Percentiles rank a stretch among this genome's conserved stretches.
Evolutionary conservation across 2,329 filamentous ascomycete genomes (phyloP).

Genomic region (Nannizzia gypsea): DNA sequence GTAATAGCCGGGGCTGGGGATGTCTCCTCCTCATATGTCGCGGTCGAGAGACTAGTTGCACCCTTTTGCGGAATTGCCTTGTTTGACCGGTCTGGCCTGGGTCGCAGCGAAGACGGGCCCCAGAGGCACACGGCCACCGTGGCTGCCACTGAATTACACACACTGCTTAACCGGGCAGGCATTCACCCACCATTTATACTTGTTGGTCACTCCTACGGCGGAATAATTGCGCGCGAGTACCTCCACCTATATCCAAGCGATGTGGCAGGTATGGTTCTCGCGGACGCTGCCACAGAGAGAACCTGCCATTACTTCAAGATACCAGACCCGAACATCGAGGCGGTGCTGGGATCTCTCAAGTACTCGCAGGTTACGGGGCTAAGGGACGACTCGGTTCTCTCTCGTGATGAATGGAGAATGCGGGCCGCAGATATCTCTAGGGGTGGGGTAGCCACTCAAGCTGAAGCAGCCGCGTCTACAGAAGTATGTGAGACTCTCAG

Average conservation of each 20-base stretch:
- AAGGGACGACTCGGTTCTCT: constrained; percentile 20
- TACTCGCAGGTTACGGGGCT: constrained; percentile 25
- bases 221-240: constrained; percentile 29
- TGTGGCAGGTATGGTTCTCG: constrained; percentile 29
- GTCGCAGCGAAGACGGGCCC: constrained; percentile 22
- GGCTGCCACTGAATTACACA: constrained; percentile 24
- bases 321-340: constrained; percentile 22
- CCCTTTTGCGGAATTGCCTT: constrained; percentile 22
- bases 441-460: constrained; percentile 15
- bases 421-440: constrained; percentile 23
- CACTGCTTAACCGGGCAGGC: constrained; percentile 17
- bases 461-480: constrained; percentile 17
- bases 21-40: constrained; percentile 24
- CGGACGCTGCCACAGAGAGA: constrained; percentile 27
- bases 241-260: constrained; percentile 22
- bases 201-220: constrained; percentile 32
- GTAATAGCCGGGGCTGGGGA: constrained; percentile 29
- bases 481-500: constrained; percentile 21
- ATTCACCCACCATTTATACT: constrained; percentile 24
- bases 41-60: constrained; percentile 23
- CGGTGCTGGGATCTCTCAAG: constrained; percentile 23
- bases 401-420: constrained; percentile 25
- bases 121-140: constrained; percentile 14
- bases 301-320: constrained; percentile 22
- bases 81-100: constrained; percentile 31